A percentile compares a stretch with the other conserved stretches of the same genome.
Evolutionary conservation across 208 protist species (phyloP).

Genomic region (Leishmania amazonensis): DNA sequence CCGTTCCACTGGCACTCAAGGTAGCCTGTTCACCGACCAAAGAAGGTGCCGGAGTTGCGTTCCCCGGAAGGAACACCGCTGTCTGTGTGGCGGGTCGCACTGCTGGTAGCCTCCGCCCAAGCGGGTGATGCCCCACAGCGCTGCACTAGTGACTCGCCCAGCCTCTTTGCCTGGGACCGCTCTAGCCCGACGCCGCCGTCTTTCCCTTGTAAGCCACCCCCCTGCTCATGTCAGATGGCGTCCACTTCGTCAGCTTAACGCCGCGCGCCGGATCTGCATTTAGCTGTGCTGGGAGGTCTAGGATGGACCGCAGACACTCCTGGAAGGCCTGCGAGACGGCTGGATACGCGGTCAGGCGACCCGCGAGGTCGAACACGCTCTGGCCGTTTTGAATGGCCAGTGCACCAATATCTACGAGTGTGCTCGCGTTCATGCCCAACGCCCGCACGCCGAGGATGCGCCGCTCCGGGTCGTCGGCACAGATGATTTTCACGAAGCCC

Average conservation of each 20-base stretch:
- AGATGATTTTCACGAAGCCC: conserved; percentile 86
- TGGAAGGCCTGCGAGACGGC: conserved; percentile 82
- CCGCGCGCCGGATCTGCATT: conserved; percentile 44
- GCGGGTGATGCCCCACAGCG: not conserved
- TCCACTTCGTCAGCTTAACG: conserved; percentile 59
- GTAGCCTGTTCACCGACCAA: not conserved
- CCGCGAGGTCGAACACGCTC: conserved; percentile 59
- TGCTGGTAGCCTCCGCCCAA: not conserved
- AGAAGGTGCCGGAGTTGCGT: not conserved
- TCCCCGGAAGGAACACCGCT: not conserved
- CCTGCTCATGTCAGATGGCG: conserved; percentile 53
- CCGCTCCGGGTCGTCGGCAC: conserved; percentile 54
- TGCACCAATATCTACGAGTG: conserved; percentile 69
- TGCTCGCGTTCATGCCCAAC: conserved; percentile 65
- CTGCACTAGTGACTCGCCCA: not conserved
- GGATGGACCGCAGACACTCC: conserved; percentile 78
- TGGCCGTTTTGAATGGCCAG: conserved; percentile 67
- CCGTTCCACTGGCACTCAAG: not conserved
- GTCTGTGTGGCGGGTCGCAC: not conserved
- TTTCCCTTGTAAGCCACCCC: conserved; percentile 44
- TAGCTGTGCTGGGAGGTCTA: conserved; percentile 59
- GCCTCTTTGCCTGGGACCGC: not conserved
- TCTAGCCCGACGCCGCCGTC: not conserved
- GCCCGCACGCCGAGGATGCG: conserved; percentile 71
- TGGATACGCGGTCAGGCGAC: conserved; percentile 78